Base-by-base conservation (phyloP, 495 filamentous ascomycete genomes). In the Neurospora sp. region DNA sequence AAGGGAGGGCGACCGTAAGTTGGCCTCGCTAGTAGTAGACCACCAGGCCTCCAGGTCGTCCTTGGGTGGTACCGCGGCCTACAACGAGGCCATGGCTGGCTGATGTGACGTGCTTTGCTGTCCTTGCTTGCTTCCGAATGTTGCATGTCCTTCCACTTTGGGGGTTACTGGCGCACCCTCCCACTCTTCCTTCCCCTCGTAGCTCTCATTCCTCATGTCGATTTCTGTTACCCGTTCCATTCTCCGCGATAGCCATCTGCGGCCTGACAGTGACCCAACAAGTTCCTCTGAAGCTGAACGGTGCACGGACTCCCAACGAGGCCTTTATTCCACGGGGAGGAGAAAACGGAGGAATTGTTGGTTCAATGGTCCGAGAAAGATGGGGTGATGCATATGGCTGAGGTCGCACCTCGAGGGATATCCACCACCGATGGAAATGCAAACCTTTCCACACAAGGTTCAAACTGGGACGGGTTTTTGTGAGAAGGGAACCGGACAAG, bases 231-330 rank as follows among this genome's bases (percentile, higher is more conserved):
- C 31, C 61, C 71, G 42, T 69, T 42, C 38, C 35, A 69, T 40
- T 27, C 38, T 46, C 70, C 35, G 70, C 72, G 78, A 77, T 77
- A 75, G 76, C 74, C 75, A 75, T 75, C 78, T 80, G 79, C 77
- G 66, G 46, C 66, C 44, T 74, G 71, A 46, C 16, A 73, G 72
- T 48, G 40, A 68, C 71, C 73, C 72, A 77, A 76, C 73, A 70
- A 66, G 59, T 46, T 39, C 71, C 31, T 46, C 22, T 37, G 31
- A 39, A 44, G 27, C 69, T 53, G 38, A 72, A 59, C 66, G 70
- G 74, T 70, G 70, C 74, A 69, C 74, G 44, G 53, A 11, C 40
- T 69, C 69, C 66, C 66, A 12, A 5, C 14, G 27, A 18, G 14
- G 7, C 53, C 53, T 35, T 35, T 35, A 18, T 35, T 18, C 53